Percentiles rank a stretch among this genome's conserved stretches.
phyloP scores from a whole-genome alignment of 306 rosid genomes.

The Prunus armeniaca region DNA sequence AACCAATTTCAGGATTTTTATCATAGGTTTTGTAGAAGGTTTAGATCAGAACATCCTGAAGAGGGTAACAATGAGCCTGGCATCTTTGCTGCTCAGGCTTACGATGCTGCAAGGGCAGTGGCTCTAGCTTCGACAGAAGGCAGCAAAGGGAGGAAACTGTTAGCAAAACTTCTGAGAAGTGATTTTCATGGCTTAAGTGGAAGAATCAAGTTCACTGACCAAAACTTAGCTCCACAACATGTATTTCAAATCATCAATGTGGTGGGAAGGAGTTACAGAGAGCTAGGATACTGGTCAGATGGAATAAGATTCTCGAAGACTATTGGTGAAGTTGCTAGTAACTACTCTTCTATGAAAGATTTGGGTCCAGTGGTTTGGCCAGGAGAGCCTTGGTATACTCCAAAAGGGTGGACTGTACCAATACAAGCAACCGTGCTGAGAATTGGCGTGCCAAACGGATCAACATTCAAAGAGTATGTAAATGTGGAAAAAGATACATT shows the following conservation, averaged over 20 bases:
- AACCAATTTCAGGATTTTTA: constrained; percentile 18
- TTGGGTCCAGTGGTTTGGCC: constrained; percentile 45
- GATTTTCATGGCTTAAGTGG: constrained; percentile 34
- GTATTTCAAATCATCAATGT: constrained; percentile 46
- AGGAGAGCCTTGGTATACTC: constrained; percentile 32
- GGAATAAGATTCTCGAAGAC: constrained; percentile 28
- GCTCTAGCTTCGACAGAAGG: constrained; percentile 35
- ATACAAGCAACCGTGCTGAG: constrained; percentile 17
- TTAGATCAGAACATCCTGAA: constrained; percentile 28
- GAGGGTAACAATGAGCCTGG: constrained; percentile 46
- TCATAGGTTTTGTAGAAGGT: constrained; percentile 19
- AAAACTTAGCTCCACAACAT: constrained; percentile 18
- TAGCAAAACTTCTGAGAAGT: constrained; percentile 25
- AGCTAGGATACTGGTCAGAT: constrained; percentile 53
- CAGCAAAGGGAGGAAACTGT: constrained; percentile 14
- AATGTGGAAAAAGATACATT: constrained; percentile 8
- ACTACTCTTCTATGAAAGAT: constrained; percentile 28
- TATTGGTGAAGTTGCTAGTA: constrained; percentile 1
- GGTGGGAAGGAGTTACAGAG: constrained; percentile 36
- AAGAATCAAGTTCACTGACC: constrained; percentile 16
- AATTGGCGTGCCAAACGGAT: constrained; percentile 39
- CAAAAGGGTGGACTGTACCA: constrained; percentile 40
- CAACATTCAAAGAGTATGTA: constrained; percentile 30
- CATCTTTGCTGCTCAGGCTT: constrained; percentile 40
- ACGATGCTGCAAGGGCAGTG: constrained; percentile 41